Percentiles rank a stretch among this genome's conserved stretches.
These are phyloP conservation scores for Citrus hindsii DNA, from an alignment of 345 rosid genomes.

Conservation along the genomic window DNA sequence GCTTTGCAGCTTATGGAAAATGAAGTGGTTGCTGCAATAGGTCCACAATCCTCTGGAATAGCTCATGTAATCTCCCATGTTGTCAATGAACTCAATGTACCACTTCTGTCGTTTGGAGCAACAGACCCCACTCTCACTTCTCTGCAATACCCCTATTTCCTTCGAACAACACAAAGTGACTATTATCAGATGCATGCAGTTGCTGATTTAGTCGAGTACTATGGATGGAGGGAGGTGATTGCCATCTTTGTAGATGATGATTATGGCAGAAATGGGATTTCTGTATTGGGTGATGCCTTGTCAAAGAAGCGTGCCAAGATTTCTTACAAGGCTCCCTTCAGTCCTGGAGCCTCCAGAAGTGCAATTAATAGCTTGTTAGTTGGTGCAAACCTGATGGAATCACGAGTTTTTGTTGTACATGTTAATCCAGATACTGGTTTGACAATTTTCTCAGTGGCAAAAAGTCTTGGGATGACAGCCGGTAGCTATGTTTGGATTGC, in stretches of 20 bases:
- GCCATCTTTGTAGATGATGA: slow-evolving; percentile 89
- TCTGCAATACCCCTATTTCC: slow-evolving; percentile 65
- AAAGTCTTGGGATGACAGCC: slow-evolving; percentile 63
- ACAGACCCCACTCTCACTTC: slow-evolving; percentile 63
- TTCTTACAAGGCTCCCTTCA: slow-evolving; percentile 68
- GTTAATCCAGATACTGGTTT: slow-evolving; percentile 88
- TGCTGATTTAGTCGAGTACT: slow-evolving; percentile 63
- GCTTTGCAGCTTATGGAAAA: slow-evolving; percentile 87
- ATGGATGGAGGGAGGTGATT: slow-evolving; percentile 75
- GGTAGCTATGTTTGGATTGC: slow-evolving; percentile 91
- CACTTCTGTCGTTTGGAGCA: slow-evolving; percentile 68
- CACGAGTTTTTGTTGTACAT: slow-evolving; percentile 86
- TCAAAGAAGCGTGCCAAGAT: slow-evolving; percentile 68
- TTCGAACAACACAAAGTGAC: slow-evolving; percentile 59
- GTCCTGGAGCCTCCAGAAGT: slow-evolving; percentile 46
- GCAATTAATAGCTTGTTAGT: slow-evolving; percentile 50
- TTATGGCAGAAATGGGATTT: slow-evolving; percentile 80
- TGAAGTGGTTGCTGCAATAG: slow-evolving; percentile 65
- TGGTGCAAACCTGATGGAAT: slow-evolving; percentile 66
- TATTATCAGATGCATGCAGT: slow-evolving; percentile 82
- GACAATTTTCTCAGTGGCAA: slow-evolving; percentile 60
- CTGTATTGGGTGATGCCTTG: slow-evolving; percentile 72
- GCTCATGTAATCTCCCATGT: slow-evolving; percentile 81
- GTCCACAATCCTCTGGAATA: slow-evolving; percentile 94
- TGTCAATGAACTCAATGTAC: slow-evolving; percentile 62